A percentile compares a stretch with the other conserved stretches of the same genome.
phyloP scores from a whole-genome alignment of 257 asterid genomes.

The Ilex asprella region DNA sequence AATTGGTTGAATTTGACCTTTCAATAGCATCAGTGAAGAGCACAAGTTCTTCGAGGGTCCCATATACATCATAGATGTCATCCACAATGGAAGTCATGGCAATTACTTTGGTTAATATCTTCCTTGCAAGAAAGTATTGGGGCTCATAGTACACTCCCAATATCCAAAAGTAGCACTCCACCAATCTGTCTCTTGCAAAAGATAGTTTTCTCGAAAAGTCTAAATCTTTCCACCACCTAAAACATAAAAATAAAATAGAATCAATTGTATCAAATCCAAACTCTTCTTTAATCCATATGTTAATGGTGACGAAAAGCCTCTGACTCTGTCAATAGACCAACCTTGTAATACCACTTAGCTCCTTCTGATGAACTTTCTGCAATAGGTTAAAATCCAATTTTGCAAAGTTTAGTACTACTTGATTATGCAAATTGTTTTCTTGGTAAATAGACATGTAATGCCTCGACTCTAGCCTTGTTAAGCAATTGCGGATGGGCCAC shows the following conservation, averaged over 20 bases:
- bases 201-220: conserved; percentile 12
- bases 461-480: neutral
- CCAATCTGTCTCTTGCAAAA: conserved; percentile 29
- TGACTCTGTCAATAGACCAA: neutral
- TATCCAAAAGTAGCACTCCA: conserved; percentile 28
- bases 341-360: neutral
- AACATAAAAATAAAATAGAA: neutral
- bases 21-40: conserved; percentile 19
- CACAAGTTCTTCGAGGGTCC: conserved; percentile 17
- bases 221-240: conserved; percentile 36
- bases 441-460: conserved; percentile 6
- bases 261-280: no score
- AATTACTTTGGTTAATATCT: conserved; percentile 14
- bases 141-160: conserved; percentile 24
- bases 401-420: neutral
- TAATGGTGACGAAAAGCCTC: no score
- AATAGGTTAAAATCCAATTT: conserved; percentile 7
- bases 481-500: neutral
- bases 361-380: conserved; percentile 5
- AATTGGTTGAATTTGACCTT: neutral
- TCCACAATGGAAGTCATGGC: conserved; percentile 15
- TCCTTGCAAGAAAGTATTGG: conserved; percentile 11
- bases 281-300: no score
- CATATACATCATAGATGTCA: conserved; percentile 18
- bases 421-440: neutral